Evolutionary conservation across 2,329 filamentous ascomycete genomes (phyloP), one percentile per base, ranked within the genome.

Genomic region (Emydomyces testavorans): DNA sequence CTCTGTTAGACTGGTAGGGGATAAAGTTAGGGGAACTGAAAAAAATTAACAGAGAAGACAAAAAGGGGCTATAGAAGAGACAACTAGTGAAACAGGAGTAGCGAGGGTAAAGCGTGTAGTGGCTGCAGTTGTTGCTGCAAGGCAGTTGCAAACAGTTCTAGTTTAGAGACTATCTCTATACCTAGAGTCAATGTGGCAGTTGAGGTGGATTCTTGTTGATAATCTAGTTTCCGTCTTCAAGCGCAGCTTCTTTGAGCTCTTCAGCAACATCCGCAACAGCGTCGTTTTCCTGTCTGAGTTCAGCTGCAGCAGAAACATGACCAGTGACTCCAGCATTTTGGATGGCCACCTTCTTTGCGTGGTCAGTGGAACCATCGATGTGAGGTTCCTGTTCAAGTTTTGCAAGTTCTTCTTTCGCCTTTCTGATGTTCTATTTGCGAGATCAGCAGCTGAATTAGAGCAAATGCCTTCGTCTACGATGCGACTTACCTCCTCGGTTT

Each of bases 341-440:
- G 49, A 68, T 59, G 1, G 73, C 69, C 63, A 77, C 76, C 63
- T 78, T 77, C 65, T 74, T 74, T 23, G 68, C 68, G n/a, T 64
- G 65, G 40, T 75, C 73, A 70, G 73, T 56, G 65, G 62, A 31
- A 62, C 69, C 48, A 29, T 53, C 56, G 65, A 68, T 53, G 66
- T 68, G 53, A 68, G 68, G 54, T 73, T 95, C 90, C 48, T 75
- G 71, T 57, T 82, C 78, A 36, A 96, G 78, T 57, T 82, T 81
- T 64, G 89, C 86, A 54, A 98, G 93, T 68, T 95, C 88, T 69
- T 90, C 90, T 74, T 94, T 84, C 52, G 92, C 92, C 70, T 95
- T 94, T 54, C 87, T 85, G 52, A 96, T 83, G 75, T 98, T 98
- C 92, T 96, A 60, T 23, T 11, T 16, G 23, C 4, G 10, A 26